These are phyloP conservation scores for Pseudocohnilembus persalinus DNA, from an alignment of 169 alveolate genomes.

Conservation along the genomic window DNA sequence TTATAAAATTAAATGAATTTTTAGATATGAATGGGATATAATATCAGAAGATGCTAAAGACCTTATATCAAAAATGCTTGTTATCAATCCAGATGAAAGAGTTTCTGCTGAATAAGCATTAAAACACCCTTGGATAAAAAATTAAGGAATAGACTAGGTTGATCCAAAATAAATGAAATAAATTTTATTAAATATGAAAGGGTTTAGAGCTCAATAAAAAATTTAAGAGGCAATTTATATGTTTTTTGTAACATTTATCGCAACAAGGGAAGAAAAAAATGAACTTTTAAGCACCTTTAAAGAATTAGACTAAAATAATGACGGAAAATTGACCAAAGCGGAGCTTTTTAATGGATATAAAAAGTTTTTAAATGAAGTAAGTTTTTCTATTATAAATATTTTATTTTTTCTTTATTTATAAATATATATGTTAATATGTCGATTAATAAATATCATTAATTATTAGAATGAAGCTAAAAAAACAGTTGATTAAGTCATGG, in stretches of 20 bases:
- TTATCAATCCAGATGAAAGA: conserved; percentile 84
- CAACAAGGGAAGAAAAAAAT: conserved; percentile 88
- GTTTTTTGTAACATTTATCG: conserved; percentile 66
- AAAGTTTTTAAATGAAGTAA: not conserved
- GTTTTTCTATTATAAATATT: too few species aligned
- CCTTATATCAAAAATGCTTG: conserved; percentile 87
- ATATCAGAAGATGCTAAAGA: conserved; percentile 92
- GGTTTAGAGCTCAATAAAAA: conserved; percentile 26
- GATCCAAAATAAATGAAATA: not conserved
- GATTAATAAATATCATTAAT: too few species aligned
- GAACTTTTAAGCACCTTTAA: conserved; percentile 86
- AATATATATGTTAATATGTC: too few species aligned
- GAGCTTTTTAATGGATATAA: not conserved
- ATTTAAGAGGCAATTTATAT: conserved; percentile 65
- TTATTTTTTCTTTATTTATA: too few species aligned
- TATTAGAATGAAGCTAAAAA: conserved; percentile 48
- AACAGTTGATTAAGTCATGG: conserved; percentile 72
- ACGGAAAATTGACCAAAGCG: not conserved
- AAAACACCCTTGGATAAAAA: not conserved
- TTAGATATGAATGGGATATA: conserved; percentile 67
- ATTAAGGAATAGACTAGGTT: not conserved
- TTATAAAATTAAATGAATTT: not conserved
- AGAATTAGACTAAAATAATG: conserved; percentile 88
- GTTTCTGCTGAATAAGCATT: not conserved
- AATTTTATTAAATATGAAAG: not conserved